These are phyloP conservation scores for Magnolia kwangsiensis DNA, from an alignment of 164 flowering plant genomes.

Conservation along the genomic window DNA sequence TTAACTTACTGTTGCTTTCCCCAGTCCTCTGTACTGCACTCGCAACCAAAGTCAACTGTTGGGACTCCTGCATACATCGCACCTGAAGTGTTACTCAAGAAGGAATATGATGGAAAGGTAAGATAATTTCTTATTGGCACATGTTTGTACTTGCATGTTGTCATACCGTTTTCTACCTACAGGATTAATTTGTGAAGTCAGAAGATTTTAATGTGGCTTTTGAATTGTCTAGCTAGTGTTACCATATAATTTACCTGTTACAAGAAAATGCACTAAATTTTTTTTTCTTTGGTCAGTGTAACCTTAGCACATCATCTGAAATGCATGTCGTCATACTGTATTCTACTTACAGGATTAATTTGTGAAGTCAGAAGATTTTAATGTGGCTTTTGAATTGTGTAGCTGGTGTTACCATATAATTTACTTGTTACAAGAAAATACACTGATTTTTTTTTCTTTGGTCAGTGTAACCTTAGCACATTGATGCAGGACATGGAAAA, in stretches of 20 bases:
- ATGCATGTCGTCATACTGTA: neutral
- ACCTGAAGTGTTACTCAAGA: constrained; percentile 79
- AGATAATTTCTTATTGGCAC: neutral
- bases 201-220: neutral
- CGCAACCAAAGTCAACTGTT: constrained; percentile 96
- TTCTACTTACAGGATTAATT: no score
- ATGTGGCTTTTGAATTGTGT: neutral
- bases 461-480: no score
- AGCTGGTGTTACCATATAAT: neutral
- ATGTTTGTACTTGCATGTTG: neutral
- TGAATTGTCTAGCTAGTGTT: neutral
- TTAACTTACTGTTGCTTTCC: constrained; percentile 8
- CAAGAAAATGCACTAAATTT: neutral
- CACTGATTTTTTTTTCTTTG: neutral
- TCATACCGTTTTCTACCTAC: neutral
- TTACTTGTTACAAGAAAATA: neutral
- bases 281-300: neutral
- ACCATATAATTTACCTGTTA: neutral
- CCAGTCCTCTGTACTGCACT: constrained; percentile 94
- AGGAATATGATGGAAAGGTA: constrained; percentile 96
- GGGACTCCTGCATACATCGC: constrained; percentile 95
- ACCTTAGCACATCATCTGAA: neutral
- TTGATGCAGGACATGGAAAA: no score
- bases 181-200: neutral
- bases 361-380: neutral